Evolutionary conservation across 176 grass and related monocot species (phyloP).

Genomic region (Phoenix dactylifera): DNA sequence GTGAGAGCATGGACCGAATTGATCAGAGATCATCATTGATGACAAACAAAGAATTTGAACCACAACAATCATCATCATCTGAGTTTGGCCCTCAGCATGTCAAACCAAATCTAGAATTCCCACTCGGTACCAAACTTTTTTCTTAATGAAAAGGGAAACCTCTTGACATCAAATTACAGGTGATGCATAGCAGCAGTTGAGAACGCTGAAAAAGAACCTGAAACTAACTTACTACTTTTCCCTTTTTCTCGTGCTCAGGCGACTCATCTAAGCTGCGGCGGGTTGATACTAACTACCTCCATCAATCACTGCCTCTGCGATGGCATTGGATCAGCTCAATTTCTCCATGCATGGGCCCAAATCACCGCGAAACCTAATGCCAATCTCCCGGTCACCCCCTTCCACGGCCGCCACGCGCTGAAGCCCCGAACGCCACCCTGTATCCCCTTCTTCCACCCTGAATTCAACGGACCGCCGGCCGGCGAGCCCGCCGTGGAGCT

Average conservation of each 20-base stretch:
- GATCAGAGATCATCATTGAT: background rate
- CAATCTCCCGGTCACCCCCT: constrained; percentile 8
- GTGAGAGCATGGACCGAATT: too few relatives aligned
- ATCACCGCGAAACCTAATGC: constrained; percentile 19
- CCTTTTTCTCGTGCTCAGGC: constrained; percentile 26
- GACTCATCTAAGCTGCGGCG: constrained; percentile 74
- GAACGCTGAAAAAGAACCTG: too few relatives aligned
- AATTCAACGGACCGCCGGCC: constrained; percentile 22
- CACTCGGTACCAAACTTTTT: too few relatives aligned
- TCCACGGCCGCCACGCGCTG: constrained; percentile 58
- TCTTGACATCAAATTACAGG: too few relatives aligned
- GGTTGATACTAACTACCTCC: constrained; percentile 66
- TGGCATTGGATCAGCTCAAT: constrained; percentile 72
- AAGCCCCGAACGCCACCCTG: constrained; percentile 48
- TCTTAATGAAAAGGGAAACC: too few relatives aligned
- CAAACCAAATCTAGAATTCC: too few relatives aligned
- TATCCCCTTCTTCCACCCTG: constrained; percentile 67
- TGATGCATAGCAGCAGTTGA: too few relatives aligned
- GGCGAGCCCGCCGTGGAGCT: background rate
- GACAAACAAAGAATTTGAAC: too few relatives aligned
- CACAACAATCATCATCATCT: too few relatives aligned
- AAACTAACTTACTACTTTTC: too few relatives aligned
- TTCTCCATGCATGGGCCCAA: constrained; percentile 73
- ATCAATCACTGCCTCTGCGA: constrained; percentile 94
- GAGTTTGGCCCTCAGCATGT: too few relatives aligned